Evolutionary conservation across 2,329 filamentous ascomycete species (phyloP).

Genomic region (Fusarium torulosum): DNA sequence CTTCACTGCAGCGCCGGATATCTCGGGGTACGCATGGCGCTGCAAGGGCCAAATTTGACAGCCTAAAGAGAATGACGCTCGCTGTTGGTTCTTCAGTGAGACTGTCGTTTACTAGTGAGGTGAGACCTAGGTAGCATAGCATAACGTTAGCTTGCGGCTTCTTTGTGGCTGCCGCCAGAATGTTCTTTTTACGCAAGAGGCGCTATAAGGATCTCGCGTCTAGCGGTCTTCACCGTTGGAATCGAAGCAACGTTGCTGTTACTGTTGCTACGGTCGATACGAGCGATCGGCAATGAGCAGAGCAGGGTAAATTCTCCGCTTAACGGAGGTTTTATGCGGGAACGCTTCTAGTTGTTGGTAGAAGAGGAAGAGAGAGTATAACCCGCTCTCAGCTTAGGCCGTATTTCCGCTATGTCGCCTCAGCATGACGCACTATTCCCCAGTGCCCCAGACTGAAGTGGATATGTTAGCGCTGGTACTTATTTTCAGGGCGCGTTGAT

Average conservation of each 20-base stretch:
- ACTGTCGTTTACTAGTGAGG: not conserved
- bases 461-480: no score
- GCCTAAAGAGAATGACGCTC: not conserved
- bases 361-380: no score
- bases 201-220: not conserved
- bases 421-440: no score
- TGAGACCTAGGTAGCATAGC: no score
- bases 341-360: no score
- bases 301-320: constrained; percentile 1
- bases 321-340: not conserved
- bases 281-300: constrained; percentile 20
- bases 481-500: no score
- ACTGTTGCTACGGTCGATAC: not conserved
- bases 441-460: no score
- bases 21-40: not conserved
- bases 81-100: not conserved
- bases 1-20: constrained; percentile 6
- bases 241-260: constrained; percentile 22
- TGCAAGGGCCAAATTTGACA: constrained; percentile 9
- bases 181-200: not conserved
- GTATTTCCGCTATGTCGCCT: no score
- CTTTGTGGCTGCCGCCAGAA: constrained; percentile 18
- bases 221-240: not conserved
- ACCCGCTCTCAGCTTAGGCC: no score
- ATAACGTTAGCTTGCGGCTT: not conserved